Evolutionary conservation across 305 asterid genomes (phyloP).

Genomic region (Fraxinus floribunda): DNA sequence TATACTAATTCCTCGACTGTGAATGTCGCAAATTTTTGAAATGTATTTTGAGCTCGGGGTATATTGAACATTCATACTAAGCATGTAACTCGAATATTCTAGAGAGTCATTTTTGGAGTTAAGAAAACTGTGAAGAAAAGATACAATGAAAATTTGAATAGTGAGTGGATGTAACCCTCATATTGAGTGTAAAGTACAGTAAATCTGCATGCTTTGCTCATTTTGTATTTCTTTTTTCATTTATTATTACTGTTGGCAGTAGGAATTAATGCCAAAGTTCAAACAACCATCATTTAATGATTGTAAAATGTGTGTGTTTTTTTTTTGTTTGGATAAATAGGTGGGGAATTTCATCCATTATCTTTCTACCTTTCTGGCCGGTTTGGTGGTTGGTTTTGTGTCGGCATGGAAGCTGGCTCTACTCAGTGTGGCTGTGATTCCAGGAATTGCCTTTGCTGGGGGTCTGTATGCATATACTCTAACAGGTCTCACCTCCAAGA

Average conservation of each 20-base stretch:
- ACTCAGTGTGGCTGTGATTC: constrained; percentile 96
- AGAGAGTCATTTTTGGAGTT: background rate
- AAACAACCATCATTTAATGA: background rate
- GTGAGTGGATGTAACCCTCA: background rate
- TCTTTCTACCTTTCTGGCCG: constrained; percentile 96
- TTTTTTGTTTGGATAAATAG: constrained; percentile 30
- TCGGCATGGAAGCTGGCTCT: constrained; percentile 98
- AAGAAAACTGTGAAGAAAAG: background rate
- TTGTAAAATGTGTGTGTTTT: background rate
- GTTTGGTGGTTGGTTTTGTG: constrained; percentile 97
- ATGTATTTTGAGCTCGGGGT: background rate
- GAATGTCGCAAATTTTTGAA: background rate
- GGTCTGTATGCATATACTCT: constrained; percentile 92
- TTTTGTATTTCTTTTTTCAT: background rate
- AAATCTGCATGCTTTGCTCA: background rate
- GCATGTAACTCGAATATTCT: background rate
- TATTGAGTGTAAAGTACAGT: background rate
- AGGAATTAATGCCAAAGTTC: background rate
- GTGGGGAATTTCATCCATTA: constrained; percentile 98
- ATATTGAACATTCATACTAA: background rate
- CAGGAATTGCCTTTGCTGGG: constrained; percentile 97
- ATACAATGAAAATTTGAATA: background rate
- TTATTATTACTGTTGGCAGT: background rate
- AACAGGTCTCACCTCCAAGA: constrained; percentile 94
- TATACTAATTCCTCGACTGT: background rate